Evolutionary conservation across 2,329 filamentous ascomycete genomes (phyloP), one percentile per base, ranked within the genome.

Genomic region (Bipolaris oryzae): DNA sequence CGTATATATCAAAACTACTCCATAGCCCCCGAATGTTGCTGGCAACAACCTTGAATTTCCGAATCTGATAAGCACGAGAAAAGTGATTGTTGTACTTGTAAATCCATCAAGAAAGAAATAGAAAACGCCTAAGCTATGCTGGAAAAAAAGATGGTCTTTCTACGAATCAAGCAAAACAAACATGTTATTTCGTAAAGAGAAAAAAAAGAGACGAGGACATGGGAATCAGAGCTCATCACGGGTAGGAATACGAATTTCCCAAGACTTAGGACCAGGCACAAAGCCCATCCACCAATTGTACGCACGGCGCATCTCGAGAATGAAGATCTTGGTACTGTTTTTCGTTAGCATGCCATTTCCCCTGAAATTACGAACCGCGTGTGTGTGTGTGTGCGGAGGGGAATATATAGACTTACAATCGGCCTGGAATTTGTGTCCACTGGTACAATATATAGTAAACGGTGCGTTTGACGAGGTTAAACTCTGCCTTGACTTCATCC

Each of bases 381-480:
- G 33, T 2, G n/a, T n/a, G n/a, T n/a, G n/a, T n/a, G n/a, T n/a
- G n/a, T n/a, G n/a, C n/a, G n/a, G 13, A 13, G 9, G 37, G 18
- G 18, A 11, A 35, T 25, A 42, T 3, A 23, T 23, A n/a, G 21
- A 57, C 90, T 86, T 83, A 95, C 90, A 90, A 54, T 60, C 83
- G 84, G 43, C 77, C 80, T 0, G 93, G 93, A 45, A 92, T 80
- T 20, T 81, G 78, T 5, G 87, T 52, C 91, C 92, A 99, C 57
- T 85, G 84, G 62, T 75, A 82, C 7, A 95, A 21, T 1, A 98
- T 87, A 66, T 87, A 86, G 64, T 85, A 83, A 45, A 85, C 80
- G 0, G 87, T 87, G 55, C 82, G 80, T 69, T 81, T 84, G 11
- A 96, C 82, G 15, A 87, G 77, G 5, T 78, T 74, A 28, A 89